Evolutionary conservation across 805 yeast species (phyloP).

Genomic region (Jamesozyma rosinii): DNA sequence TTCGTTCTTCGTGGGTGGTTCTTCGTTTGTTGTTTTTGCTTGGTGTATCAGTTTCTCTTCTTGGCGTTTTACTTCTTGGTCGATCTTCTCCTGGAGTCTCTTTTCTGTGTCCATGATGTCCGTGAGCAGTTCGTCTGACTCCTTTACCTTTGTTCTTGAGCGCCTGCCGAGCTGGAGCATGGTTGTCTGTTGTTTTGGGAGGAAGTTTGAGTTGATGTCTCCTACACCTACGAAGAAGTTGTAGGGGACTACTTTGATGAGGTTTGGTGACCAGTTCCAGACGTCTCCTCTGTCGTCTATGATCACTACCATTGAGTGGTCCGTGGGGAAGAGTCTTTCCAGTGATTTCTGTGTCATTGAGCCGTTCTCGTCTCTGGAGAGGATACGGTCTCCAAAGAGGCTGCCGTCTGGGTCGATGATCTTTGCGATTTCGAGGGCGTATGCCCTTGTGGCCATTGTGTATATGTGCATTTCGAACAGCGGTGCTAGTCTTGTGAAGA

Average conservation of each 20-base stretch:
- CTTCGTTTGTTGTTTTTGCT: conserved; percentile 24
- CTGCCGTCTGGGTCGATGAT: conserved; percentile 84
- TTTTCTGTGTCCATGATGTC: conserved; percentile 29
- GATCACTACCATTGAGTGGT: conserved; percentile 90
- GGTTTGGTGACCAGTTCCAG: conserved; percentile 93
- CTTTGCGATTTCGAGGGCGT: conserved; percentile 81
- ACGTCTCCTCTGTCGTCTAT: conserved; percentile 98
- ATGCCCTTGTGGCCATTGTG: conserved; percentile 95
- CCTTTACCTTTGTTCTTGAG: conserved; percentile 22
- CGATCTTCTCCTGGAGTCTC: conserved; percentile 24
- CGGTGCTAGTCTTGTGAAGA: conserved; percentile 53
- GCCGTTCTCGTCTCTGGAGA: conserved; percentile 92
- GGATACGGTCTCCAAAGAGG: conserved; percentile 82
- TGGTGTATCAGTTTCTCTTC: conserved; percentile 30
- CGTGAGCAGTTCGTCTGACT: conserved; percentile 28
- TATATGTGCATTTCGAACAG: conserved; percentile 86
- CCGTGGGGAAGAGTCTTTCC: conserved; percentile 85
- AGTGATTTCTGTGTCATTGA: conserved; percentile 81
- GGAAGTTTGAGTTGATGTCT: conserved; percentile 85
- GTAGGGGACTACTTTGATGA: conserved; percentile 88
- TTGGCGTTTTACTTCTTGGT: conserved; percentile 29
- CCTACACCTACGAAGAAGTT: conserved; percentile 96
- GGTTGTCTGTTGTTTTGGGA: conserved; percentile 76
- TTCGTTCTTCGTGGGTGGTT: conserved; percentile 21
- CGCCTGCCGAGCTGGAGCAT: conserved; percentile 33